phyloP scores from a whole-genome alignment of 2,329 filamentous ascomycete genomes.

The Hypoxylon sp. region DNA sequence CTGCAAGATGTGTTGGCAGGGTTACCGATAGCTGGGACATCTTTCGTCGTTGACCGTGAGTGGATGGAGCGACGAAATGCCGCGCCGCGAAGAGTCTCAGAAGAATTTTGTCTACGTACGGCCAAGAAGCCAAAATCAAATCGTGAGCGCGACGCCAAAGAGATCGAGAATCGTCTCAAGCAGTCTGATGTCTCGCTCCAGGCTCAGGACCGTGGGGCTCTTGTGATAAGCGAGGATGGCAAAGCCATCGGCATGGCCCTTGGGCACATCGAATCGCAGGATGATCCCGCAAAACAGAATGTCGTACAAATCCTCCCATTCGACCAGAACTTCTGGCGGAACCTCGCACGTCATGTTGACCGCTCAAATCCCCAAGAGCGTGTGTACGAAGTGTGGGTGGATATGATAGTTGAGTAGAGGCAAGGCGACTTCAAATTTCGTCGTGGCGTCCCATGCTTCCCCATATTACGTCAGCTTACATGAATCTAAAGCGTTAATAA shows the following conservation, averaged over 20 bases:
- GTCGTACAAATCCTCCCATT: neutral
- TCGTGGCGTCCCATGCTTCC: neutral
- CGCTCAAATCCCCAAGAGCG: no score
- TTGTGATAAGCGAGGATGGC: neutral
- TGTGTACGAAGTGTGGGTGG: neutral
- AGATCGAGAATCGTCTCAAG: neutral
- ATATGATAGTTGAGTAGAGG: neutral
- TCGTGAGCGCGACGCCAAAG: neutral
- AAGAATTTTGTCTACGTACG: neutral
- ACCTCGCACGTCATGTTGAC: neutral
- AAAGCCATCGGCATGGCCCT: neutral
- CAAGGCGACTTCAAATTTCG: neutral
- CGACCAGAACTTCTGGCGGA: neutral
- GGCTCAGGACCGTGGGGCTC: slow-evolving; percentile 1
- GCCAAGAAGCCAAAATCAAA: neutral
- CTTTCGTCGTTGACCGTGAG: neutral
- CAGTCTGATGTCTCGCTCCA: neutral
- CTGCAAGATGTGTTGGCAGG: neutral
- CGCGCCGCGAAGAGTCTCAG: neutral
- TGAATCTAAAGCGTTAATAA: neutral
- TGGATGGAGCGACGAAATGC: neutral
- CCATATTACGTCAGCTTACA: neutral
- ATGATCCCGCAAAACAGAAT: neutral
- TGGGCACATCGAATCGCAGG: neutral
- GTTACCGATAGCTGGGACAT: neutral